Evolutionary conservation across 805 yeast genomes (phyloP), one percentile per base, ranked within the genome.

Genomic region (Starmerella lactis-condensi): DNA sequence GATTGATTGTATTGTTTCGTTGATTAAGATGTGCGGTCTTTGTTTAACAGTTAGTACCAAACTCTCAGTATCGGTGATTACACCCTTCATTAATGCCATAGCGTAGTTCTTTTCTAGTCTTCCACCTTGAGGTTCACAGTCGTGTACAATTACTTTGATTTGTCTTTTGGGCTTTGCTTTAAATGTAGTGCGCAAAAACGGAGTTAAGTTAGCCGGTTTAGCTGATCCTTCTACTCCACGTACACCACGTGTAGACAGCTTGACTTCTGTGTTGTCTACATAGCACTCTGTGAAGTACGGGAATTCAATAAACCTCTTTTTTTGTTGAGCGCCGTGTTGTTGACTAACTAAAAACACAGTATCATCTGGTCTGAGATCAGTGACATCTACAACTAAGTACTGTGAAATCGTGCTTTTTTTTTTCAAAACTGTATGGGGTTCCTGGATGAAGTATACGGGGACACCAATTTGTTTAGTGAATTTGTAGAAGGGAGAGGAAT

Each of bases 141-240:
- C 48, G 45, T 74, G 28, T 29, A 34, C n/a, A 21, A 33, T 24
- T 17, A 36, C 11, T 13, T 30, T 13, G 33, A 36, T 29, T 28
- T 22, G 15, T 30, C 29, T 15, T 11, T 29, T 22, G 3, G 7
- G 30, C 14, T 8, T 11, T 17, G 7, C 11, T 26, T 25, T 30
- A 6, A 16, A 8, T 11, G 9, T 17, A 4, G 39, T 40, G 16
- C 48, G 37, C n/a, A 66, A 29, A 25, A 57, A 56, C 2, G 60
- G 59, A 0, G 93, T 75, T 25, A 85, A 42, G 49, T 83, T 76
- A 0, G 79, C 82, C 0, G 95, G 94, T 37, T 68, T 65, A 1
- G 82, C 74, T 0, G 93, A 72, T 0, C 93, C 93, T 0, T 66
- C 65, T 36, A 64, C 67, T 28, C 74, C 75, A 46, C 79, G 79